These are phyloP conservation scores for Clausena lansium DNA, from an alignment of 345 rosid species.

Conservation along the genomic window DNA sequence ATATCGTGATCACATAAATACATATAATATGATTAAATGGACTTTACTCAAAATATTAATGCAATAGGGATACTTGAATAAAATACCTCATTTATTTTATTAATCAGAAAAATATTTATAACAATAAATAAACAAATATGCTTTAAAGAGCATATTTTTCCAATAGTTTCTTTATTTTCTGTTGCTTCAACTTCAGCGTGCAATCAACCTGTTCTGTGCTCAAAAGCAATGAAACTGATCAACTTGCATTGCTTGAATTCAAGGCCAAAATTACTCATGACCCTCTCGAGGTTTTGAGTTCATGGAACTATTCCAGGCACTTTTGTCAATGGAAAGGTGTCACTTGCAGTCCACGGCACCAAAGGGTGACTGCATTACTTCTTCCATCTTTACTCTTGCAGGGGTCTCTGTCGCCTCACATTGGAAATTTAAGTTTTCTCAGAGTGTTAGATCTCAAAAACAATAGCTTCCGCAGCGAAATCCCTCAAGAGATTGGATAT, in stretches of 20 bases:
- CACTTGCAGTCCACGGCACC: neutral
- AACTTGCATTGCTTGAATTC: constrained; percentile 8
- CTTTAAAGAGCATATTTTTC: too few relatives aligned
- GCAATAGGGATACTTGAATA: too few relatives aligned
- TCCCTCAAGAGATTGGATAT: constrained; percentile 14
- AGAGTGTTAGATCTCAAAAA: constrained; percentile 9
- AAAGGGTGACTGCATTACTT: neutral
- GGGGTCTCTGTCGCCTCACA: neutral
- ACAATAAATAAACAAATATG: too few relatives aligned
- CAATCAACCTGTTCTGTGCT: neutral
- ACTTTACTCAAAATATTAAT: too few relatives aligned
- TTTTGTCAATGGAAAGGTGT: neutral
- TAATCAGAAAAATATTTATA: too few relatives aligned
- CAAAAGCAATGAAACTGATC: neutral
- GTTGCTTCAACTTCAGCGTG: neutral
- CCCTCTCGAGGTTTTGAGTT: too few relatives aligned
- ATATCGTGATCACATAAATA: too few relatives aligned
- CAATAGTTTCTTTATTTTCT: neutral
- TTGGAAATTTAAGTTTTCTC: constrained; percentile 7
- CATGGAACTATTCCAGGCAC: neutral
- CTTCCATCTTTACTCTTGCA: neutral
- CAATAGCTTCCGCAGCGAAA: neutral
- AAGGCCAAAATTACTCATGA: neutral
- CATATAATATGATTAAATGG: too few relatives aligned
- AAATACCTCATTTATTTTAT: too few relatives aligned